phyloP scores from a whole-genome alignment of 2,329 filamentous ascomycete genomes.

The Trichoderma hamatum region DNA sequence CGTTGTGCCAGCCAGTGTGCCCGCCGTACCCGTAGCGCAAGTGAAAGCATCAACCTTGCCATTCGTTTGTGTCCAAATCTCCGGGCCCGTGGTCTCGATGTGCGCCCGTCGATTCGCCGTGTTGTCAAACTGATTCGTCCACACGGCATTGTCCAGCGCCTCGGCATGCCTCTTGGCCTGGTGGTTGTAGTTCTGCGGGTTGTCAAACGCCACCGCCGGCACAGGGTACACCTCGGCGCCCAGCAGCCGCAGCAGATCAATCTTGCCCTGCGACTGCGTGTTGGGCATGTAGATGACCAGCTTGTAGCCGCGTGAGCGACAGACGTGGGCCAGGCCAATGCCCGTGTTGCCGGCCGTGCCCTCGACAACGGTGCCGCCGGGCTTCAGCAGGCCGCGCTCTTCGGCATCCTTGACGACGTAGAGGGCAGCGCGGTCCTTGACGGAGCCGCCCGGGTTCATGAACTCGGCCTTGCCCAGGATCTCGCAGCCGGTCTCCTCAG shows the following conservation, averaged over 20 bases:
- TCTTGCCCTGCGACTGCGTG: constrained; percentile 97
- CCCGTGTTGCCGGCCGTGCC: constrained; percentile 97
- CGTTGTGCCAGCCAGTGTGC: constrained; percentile 87
- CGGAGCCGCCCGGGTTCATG: constrained; percentile 93
- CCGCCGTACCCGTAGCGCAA: constrained; percentile 89
- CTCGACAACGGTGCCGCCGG: constrained; percentile 93
- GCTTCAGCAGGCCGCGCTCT: constrained; percentile 76
- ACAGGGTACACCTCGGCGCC: constrained; percentile 96
- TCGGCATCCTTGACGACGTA: constrained; percentile 95
- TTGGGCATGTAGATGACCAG: constrained; percentile 99
- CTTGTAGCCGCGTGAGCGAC: constrained; percentile 86
- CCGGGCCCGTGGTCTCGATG: constrained; percentile 93
- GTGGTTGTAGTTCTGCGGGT: constrained; percentile 97
- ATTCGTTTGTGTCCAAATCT: constrained; percentile 91
- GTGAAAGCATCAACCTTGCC: constrained; percentile 92
- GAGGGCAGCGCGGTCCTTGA: constrained; percentile 94
- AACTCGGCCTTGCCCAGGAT: constrained; percentile 97
- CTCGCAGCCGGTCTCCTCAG: constrained; percentile 88
- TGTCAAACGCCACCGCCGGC: constrained; percentile 91
- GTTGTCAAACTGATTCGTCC: constrained; percentile 99
- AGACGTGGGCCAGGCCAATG: constrained; percentile 96
- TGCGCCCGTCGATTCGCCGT: constrained; percentile 90
- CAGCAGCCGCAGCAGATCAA: constrained; percentile 86
- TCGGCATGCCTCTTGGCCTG: constrained; percentile 92
- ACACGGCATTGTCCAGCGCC: constrained; percentile 81